Conservation (phyloP, 139 green algal genomes). For the Coccomyxa sp. region DNA sequence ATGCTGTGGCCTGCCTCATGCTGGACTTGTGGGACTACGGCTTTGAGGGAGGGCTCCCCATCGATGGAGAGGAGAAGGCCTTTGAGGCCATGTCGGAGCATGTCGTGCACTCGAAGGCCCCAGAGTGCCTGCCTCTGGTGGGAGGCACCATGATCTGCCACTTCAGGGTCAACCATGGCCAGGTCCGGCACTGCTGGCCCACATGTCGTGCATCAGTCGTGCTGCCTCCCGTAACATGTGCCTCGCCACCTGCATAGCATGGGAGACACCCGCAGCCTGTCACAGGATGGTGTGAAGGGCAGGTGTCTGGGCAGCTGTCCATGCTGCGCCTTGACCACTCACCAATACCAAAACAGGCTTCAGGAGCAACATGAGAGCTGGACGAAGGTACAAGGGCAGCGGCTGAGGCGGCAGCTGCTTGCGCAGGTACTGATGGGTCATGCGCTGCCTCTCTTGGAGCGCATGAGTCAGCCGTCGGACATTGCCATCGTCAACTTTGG, state of each 20-base stretch:
- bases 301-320: no score
- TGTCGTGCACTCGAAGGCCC: background rate
- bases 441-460: background rate
- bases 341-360: no score
- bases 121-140: background rate
- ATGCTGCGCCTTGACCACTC: no score
- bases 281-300: no score
- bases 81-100: background rate
- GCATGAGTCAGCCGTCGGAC: background rate
- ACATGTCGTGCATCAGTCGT: no score
- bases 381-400: no score
- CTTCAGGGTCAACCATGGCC: background rate
- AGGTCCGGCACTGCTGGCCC: no score
- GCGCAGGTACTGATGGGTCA: background rate
- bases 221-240: no score
- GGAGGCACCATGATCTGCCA: background rate
- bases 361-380: no score
- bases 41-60: background rate
- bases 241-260: no score
- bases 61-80: background rate
- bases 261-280: no score
- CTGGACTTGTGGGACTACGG: background rate
- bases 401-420: no score
- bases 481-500: background rate
- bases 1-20: background rate